Evolutionary conservation across 78 protist genomes (phyloP), one percentile per base, ranked within the genome.

Genomic region (Diacronema lutheri): DNA sequence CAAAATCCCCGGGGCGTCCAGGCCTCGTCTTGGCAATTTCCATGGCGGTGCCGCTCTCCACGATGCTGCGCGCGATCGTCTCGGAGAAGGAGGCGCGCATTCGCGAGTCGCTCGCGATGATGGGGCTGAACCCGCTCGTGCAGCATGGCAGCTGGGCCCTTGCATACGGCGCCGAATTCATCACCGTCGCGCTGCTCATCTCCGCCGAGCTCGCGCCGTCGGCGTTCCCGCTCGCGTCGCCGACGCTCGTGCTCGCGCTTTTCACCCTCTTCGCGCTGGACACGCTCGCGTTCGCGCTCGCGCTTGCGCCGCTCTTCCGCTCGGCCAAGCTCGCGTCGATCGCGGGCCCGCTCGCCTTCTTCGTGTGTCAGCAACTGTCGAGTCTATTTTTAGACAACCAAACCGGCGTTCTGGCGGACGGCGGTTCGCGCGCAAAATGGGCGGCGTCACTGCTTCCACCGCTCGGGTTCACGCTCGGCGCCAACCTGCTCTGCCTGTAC

Each of bases 401-500:
- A 3, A 44, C 50, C 6, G 79, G 79, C 79, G 79, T 14, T 57
- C 57, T 71, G 12, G 9, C 57, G n/a, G 58, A 71, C 37, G 79
- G 79, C 11, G 37, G 10, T 7, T 57, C 13, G 20, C 20, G 57
- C 25, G 55, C 58, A 57, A 71, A 71, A 35, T 0, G 26, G 37
- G 33, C 35, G 35, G 79, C 38, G 14, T 71, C 79, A 19, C 31
- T 71, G 40, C 58, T 71, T 0, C 79, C 79, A 13, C 23, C 79
- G 38, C 41, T 71, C 50, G 79, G 55, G 25, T 71, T 71, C 57
- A 38, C 41, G 55, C 79, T 71, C 11, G 79, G 79, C 40, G 72
- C 72, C 50, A 44, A 44, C n/a, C 46, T 12, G 14, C 41, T 71
- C 50, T 1, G 55, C n/a, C 55, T 38, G 58, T 71, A 41, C 79